Evolutionary conservation across 495 filamentous ascomycete species (phyloP).

Genomic region (Aspergillus sclerotioniger): DNA sequence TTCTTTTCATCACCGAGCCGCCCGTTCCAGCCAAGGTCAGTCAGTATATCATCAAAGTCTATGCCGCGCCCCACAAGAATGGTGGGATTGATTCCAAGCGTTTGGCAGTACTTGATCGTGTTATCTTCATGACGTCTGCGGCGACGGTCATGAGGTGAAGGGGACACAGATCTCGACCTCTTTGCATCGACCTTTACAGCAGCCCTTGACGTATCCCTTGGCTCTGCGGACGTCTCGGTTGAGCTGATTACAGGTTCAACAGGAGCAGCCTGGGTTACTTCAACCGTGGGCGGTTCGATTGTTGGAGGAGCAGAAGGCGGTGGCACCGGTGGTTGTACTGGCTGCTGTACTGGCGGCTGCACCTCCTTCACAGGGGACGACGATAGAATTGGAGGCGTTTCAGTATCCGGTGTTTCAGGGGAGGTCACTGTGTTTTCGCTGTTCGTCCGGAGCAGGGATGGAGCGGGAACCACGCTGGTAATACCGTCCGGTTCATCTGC

Average conservation of each 20-base stretch:
- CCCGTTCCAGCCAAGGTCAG: constrained; percentile 89
- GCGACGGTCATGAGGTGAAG: constrained; percentile 44
- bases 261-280: constrained; percentile 34
- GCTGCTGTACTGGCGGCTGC: constrained; percentile 2
- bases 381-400: constrained; percentile 1
- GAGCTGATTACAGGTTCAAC: constrained; percentile 29
- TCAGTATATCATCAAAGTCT: constrained; percentile 74
- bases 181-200: constrained; percentile 22
- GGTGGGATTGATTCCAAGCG: constrained; percentile 68
- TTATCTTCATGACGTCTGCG: constrained; percentile 68
- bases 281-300: constrained; percentile 37
- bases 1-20: constrained; percentile 66
- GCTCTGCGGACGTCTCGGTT: constrained; percentile 31
- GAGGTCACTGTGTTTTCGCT: constrained; percentile 28
- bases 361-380: constrained; percentile 9
- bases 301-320: constrained; percentile 13
- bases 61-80: constrained; percentile 67
- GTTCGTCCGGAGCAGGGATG: constrained; percentile 43
- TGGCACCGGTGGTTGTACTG: constrained; percentile 14
- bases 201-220: constrained; percentile 35
- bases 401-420: constrained; percentile 16
- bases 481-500: constrained; percentile 78
- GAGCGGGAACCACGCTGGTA: constrained; percentile 79
- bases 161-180: constrained; percentile 37
- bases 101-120: constrained; percentile 74